phyloP scores from a whole-genome alignment of 2,329 filamentous ascomycete genomes.

The Penicillium concentricum region DNA sequence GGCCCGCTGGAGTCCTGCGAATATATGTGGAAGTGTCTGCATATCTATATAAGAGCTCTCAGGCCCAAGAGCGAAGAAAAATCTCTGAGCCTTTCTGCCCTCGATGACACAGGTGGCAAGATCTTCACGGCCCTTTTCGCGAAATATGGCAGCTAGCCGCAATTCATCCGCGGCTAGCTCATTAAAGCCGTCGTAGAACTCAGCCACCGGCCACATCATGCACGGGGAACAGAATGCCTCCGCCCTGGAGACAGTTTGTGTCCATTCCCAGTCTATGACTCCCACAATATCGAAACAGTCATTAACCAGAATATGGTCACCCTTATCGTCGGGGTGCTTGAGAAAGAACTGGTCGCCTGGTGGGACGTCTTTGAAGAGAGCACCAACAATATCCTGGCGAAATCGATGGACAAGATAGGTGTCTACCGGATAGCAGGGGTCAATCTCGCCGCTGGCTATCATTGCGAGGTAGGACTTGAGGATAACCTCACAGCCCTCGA shows the following conservation, averaged over 20 bases:
- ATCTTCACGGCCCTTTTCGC: constrained; percentile 2
- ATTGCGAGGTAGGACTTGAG: neutral
- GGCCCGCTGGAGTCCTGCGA: neutral
- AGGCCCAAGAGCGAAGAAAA: constrained; percentile 4
- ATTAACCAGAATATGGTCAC: constrained; percentile 6
- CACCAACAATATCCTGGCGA: neutral
- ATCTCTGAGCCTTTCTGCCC: constrained; percentile 2
- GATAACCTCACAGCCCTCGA: neutral
- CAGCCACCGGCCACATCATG: constrained; percentile 2
- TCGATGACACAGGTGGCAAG: constrained; percentile 25
- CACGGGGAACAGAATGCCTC: neutral
- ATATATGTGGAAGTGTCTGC: neutral
- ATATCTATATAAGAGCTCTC: constrained; percentile 5
- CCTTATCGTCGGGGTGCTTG: constrained; percentile 4
- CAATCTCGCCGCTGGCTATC: constrained; percentile 7
- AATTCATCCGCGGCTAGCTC: constrained; percentile 1
- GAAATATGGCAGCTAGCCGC: constrained; percentile 1
- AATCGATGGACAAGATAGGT: constrained; percentile 4
- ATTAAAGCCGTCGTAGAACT: constrained; percentile 5
- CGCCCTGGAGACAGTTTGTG: neutral
- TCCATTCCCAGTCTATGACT: constrained; percentile 4
- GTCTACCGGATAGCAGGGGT: neutral
- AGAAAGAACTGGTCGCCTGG: neutral
- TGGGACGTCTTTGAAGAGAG: neutral
- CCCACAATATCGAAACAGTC: neutral